Percentiles rank a stretch among this genome's conserved stretches.
These are phyloP conservation scores for Isoetes taiwanensis DNA, from an alignment of 75 land plant species.

Conservation along the genomic window DNA sequence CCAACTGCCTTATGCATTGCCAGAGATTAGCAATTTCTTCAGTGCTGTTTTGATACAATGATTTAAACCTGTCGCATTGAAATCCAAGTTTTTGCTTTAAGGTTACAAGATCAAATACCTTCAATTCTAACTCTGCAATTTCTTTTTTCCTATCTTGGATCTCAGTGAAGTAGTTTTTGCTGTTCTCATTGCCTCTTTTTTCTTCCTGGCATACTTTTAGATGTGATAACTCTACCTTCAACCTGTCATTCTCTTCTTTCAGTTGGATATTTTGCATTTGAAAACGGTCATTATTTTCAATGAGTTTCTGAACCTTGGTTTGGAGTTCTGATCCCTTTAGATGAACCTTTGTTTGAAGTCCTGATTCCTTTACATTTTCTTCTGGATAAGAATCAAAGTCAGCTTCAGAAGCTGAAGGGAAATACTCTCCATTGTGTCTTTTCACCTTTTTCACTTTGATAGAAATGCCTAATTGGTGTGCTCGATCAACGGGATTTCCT, in stretches of 20 bases:
- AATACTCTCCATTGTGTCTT: neutral
- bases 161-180: slow-evolving; percentile 15
- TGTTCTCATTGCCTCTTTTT: slow-evolving; percentile 17
- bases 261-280: too few species aligned
- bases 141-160: slow-evolving; percentile 16
- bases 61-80: slow-evolving; percentile 15
- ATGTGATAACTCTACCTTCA: slow-evolving; percentile 28
- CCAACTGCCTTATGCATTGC: slow-evolving; percentile 24
- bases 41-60: slow-evolving; percentile 9
- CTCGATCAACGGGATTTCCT: too few species aligned
- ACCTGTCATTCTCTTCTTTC: too few species aligned
- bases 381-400: too few species aligned
- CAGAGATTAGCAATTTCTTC: too few species aligned
- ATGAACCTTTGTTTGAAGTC: too few species aligned
- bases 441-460: neutral
- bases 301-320: slow-evolving; percentile 15
- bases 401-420: too few species aligned
- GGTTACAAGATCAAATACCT: too few species aligned
- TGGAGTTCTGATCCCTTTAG: too few species aligned
- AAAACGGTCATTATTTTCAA: slow-evolving; percentile 34
- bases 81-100: too few species aligned
- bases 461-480: too few species aligned
- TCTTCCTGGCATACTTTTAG: slow-evolving; percentile 16
- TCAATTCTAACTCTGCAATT: slow-evolving; percentile 10
- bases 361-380: too few species aligned